These are phyloP conservation scores for Nigrospora osmanthi DNA, from an alignment of 2,329 filamentous ascomycete genomes.

Conservation along the genomic window DNA sequence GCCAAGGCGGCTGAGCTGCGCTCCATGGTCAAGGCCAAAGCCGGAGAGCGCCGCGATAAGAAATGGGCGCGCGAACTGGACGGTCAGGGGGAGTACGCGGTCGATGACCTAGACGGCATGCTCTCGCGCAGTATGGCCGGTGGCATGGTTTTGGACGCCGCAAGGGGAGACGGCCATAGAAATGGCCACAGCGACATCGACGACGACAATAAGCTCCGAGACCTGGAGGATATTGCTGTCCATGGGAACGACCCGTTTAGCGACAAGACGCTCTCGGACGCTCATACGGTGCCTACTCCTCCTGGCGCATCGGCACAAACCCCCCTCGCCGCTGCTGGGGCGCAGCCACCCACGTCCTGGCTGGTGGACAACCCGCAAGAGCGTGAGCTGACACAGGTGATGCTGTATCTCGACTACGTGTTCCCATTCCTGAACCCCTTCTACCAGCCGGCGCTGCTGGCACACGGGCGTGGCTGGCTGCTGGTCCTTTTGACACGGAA, in stretches of 20 bases:
- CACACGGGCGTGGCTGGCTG: constrained; percentile 54
- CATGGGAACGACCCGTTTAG: no score
- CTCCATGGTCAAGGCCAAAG: constrained; percentile 47
- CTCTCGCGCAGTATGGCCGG: constrained; percentile 4
- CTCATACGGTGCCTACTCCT: not conserved
- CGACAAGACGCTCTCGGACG: not conserved
- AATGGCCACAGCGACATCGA: no score
- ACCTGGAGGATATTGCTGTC: no score
- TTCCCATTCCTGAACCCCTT: constrained; percentile 57
- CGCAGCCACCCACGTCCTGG: not conserved
- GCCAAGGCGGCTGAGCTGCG: constrained; percentile 46
- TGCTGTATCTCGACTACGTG: constrained; percentile 55
- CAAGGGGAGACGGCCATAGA: not conserved
- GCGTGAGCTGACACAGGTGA: constrained; percentile 29
- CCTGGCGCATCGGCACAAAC: not conserved
- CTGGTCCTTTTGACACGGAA: constrained; percentile 48
- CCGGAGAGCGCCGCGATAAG: constrained; percentile 38
- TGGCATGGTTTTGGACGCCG: constrained; percentile 2
- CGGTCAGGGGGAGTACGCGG: not conserved
- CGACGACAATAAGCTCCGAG: no score
- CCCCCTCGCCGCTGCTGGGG: not conserved
- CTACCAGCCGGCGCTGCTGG: constrained; percentile 46
- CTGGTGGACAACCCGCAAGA: not conserved
- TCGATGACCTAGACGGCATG: not conserved
- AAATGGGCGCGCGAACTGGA: constrained; percentile 36